These are phyloP conservation scores for Colletotrichum agaves DNA, from an alignment of 2,329 filamentous ascomycete genomes.

Conservation along the genomic window DNA sequence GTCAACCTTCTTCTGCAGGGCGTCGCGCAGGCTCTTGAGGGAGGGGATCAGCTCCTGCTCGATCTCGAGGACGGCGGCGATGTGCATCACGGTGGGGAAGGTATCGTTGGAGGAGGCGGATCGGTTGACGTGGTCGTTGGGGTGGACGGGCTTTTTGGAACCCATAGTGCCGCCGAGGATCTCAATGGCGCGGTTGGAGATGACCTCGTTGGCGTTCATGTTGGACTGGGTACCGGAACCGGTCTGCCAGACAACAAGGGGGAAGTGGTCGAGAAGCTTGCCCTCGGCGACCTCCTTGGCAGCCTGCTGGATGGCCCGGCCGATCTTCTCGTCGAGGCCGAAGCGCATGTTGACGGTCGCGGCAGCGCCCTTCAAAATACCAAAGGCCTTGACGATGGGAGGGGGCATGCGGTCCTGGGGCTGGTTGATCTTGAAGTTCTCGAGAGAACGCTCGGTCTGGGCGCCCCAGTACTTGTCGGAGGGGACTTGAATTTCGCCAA, in stretches of 20 bases:
- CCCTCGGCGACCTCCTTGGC: slow-evolving; percentile 92
- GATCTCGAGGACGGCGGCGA: slow-evolving; percentile 93
- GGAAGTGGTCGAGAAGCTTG: slow-evolving; percentile 97
- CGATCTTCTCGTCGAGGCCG: slow-evolving; percentile 81
- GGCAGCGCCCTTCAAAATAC: slow-evolving; percentile 96
- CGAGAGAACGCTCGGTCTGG: slow-evolving; percentile 94
- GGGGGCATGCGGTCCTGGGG: slow-evolving; percentile 98
- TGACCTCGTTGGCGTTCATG: slow-evolving; percentile 99
- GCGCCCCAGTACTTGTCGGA: slow-evolving; percentile 98
- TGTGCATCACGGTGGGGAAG: slow-evolving; percentile 99
- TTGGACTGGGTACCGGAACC: slow-evolving; percentile 98
- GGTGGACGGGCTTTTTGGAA: slow-evolving; percentile 97
- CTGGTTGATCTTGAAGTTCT: slow-evolving; percentile 99
- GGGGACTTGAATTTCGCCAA: slow-evolving; percentile 94
- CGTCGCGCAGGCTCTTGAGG: slow-evolving; percentile 82
- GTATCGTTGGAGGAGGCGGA: slow-evolving; percentile 98
- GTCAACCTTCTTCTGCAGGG: slow-evolving; percentile 88
- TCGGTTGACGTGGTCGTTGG: slow-evolving; percentile 99
- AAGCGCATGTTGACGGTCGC: slow-evolving; percentile 95
- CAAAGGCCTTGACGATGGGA: slow-evolving; percentile 91
- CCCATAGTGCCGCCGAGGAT: slow-evolving; percentile 95
- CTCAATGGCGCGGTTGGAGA: slow-evolving; percentile 98
- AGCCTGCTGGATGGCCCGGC: slow-evolving; percentile 93
- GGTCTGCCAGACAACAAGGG: slow-evolving; percentile 98
- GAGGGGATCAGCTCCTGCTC: slow-evolving; percentile 87